These are phyloP conservation scores for Taphrina wiesneri DNA, from an alignment of 1,139 yeast genomes.

Conservation along the genomic window DNA sequence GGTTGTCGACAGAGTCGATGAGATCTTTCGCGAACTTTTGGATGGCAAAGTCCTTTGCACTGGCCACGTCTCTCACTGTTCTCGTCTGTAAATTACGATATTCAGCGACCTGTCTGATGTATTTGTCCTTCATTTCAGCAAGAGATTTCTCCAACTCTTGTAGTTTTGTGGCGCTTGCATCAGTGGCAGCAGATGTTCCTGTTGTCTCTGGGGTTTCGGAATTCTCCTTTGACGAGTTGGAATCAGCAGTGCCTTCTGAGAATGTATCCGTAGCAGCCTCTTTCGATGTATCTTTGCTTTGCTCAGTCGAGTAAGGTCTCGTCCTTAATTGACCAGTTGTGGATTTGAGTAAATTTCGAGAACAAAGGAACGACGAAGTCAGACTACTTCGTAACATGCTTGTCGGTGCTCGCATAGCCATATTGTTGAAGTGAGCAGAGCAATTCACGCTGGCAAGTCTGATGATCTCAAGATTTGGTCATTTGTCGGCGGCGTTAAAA, in stretches of 20 bases:
- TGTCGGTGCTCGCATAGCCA: neutral
- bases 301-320: constrained; percentile 11
- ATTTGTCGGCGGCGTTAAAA: neutral
- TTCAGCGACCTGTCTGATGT: constrained; percentile 83
- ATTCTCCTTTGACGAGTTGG: neutral
- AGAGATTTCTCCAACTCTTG: constrained; percentile 18
- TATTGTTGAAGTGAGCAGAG: neutral
- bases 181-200: neutral
- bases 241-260: constrained; percentile 25
- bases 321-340: neutral
- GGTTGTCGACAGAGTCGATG: constrained; percentile 86
- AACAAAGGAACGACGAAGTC: neutral
- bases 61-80: constrained; percentile 80
- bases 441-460: neutral
- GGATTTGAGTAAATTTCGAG: neutral
- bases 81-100: constrained; percentile 91
- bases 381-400: neutral
- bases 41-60: constrained; percentile 86
- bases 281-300: constrained; percentile 3
- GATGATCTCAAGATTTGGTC: neutral
- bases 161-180: constrained; percentile 3
- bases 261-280: constrained; percentile 26
- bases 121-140: constrained; percentile 57
- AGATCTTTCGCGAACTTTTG: constrained; percentile 91
- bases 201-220: constrained; percentile 24